Conservation (phyloP, 2,329 filamentous ascomycete genomes). For the Sordariomycetes sp. region DNA sequence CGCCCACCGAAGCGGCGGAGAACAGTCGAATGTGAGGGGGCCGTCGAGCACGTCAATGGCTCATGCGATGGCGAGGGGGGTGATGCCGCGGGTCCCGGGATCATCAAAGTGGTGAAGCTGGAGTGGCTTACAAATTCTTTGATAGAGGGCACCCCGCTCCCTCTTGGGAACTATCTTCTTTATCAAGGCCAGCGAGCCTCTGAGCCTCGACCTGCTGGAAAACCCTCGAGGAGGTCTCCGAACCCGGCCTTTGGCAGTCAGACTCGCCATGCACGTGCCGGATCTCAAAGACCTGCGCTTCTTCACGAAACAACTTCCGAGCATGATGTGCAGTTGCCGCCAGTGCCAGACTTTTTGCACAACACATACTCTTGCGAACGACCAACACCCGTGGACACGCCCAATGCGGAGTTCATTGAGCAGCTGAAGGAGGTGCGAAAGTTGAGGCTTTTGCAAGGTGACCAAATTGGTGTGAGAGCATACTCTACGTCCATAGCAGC, state of each 20-base stretch:
- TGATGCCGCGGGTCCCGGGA: no score
- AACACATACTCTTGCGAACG: conserved; percentile 70
- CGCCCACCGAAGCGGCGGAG: conserved; percentile 1
- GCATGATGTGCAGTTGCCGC: conserved; percentile 56
- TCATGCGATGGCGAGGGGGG: no score
- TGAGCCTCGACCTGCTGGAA: no score
- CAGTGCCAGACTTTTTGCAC: conserved; percentile 57
- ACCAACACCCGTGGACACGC: conserved; percentile 57
- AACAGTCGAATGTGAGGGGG: conserved; percentile 3
- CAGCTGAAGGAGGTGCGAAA: conserved; percentile 67
- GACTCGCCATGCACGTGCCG: no score
- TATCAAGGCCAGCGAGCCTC: conserved; percentile 44
- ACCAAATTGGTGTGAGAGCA: conserved; percentile 72
- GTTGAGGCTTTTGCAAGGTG: conserved; percentile 59
- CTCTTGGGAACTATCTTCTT: conserved; percentile 40
- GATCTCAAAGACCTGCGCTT: conserved; percentile 25
- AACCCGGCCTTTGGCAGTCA: no score
- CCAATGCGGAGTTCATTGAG: conserved; percentile 67
- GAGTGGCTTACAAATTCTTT: conserved; percentile 49
- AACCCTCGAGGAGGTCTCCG: no score
- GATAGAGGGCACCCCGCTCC: conserved; percentile 30
- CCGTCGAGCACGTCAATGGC: no score
- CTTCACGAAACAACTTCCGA: conserved; percentile 69
- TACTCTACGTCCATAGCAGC: conserved; percentile 83
- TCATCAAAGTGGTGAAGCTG: conserved; percentile 46